Percentiles rank a stretch among this genome's conserved stretches.
Conservation (phyloP, 2,329 filamentous ascomycete species). For the Hypoxylon sp. region DNA sequence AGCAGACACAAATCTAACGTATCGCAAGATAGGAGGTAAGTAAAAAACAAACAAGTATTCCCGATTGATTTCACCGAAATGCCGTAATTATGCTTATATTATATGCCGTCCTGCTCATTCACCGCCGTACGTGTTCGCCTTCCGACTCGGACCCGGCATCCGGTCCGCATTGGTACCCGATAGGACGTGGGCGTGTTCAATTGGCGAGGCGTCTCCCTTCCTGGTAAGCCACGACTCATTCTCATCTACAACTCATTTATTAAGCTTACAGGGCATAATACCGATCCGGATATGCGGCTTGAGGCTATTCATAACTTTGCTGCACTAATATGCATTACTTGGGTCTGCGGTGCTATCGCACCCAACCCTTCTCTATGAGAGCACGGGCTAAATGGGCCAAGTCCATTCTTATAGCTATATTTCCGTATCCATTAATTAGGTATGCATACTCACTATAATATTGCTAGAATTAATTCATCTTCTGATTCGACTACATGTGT, state of each 20-base stretch:
- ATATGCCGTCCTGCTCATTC: slow-evolving; percentile 7
- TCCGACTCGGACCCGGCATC: slow-evolving; percentile 13
- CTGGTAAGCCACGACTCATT: slow-evolving; percentile 3
- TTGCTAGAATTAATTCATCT: background rate
- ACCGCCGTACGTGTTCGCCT: slow-evolving; percentile 19
- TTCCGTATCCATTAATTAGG: background rate
- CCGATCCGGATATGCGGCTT: background rate
- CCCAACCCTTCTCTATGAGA: background rate
- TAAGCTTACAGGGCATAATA: background rate
- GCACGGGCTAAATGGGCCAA: background rate
- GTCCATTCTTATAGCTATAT: background rate
- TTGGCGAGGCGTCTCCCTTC: slow-evolving; percentile 19
- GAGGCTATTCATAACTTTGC: background rate
- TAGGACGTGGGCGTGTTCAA: slow-evolving; percentile 28
- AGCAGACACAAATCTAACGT: background rate
- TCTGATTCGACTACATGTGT: slow-evolving; percentile 28
- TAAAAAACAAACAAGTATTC: background rate
- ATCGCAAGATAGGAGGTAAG: background rate
- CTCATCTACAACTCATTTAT: background rate
- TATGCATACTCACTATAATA: background rate
- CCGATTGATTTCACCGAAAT: slow-evolving; percentile 7
- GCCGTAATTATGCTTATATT: background rate
- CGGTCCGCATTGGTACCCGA: slow-evolving; percentile 31
- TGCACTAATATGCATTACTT: background rate
- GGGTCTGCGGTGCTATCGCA: background rate